These are phyloP conservation scores for Omphalotus guepiniiformis DNA, from an alignment of 768 basidiomycete genomes.

Conservation along the genomic window DNA sequence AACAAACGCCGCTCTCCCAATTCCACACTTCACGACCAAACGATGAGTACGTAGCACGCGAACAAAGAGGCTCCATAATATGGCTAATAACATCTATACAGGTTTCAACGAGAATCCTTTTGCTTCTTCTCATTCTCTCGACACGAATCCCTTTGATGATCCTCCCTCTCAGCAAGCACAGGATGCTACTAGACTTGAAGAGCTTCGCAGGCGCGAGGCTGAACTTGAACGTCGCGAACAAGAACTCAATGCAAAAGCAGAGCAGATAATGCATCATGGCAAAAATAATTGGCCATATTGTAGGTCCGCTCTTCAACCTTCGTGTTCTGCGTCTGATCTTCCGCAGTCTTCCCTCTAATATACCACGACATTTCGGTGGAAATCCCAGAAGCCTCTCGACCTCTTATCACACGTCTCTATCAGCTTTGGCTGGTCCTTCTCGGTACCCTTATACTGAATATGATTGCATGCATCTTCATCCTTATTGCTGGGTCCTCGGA, in stretches of 20 bases:
- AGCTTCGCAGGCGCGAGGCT: slow-evolving; percentile 72
- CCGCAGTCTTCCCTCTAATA: slow-evolving; percentile 85
- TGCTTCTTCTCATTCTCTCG: slow-evolving; percentile 79
- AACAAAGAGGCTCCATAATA: neutral
- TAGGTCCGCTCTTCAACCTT: slow-evolving; percentile 33
- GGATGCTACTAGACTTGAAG: slow-evolving; percentile 47
- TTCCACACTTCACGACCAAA: too few species aligned
- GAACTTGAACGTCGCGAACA: slow-evolving; percentile 79
- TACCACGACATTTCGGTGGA: slow-evolving; percentile 91
- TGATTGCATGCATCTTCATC: slow-evolving; percentile 86
- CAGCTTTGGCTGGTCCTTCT: slow-evolving; percentile 92
- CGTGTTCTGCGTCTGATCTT: slow-evolving; percentile 17
- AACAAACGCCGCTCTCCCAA: too few species aligned
- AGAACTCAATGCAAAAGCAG: slow-evolving; percentile 65
- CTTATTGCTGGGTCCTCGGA: slow-evolving; percentile 72
- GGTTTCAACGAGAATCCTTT: slow-evolving; percentile 70
- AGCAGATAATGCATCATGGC: slow-evolving; percentile 68
- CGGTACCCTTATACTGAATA: slow-evolving; percentile 79
- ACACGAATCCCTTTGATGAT: slow-evolving; percentile 89
- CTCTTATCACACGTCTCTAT: slow-evolving; percentile 81
- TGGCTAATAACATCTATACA: slow-evolving; percentile 16
- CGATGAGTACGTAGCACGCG: slow-evolving; percentile 8
- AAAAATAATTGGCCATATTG: slow-evolving; percentile 94
- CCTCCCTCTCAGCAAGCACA: slow-evolving; percentile 41
- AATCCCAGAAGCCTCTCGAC: slow-evolving; percentile 77